phyloP scores from a whole-genome alignment of 331 rosid species.

The Saraca asoca region DNA sequence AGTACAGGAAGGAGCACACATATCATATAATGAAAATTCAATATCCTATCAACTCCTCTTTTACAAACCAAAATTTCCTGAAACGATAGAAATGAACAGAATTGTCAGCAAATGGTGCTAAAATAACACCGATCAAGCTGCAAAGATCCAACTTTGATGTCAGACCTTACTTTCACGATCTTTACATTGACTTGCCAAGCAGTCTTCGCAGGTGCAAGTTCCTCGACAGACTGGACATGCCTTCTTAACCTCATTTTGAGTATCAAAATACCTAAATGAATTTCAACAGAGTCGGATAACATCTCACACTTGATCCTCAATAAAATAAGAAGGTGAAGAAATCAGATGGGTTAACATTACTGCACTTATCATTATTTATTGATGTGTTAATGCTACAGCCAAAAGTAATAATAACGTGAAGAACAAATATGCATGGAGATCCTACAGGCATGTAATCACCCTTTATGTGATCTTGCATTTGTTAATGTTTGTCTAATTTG shows the following conservation, averaged over 20 bases:
- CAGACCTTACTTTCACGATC: slow-evolving; percentile 98
- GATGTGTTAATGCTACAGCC: slow-evolving; percentile 9
- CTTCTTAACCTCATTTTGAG: slow-evolving; percentile 77
- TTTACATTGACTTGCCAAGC: slow-evolving; percentile 62
- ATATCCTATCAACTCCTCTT: slow-evolving; percentile 63
- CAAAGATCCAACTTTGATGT: slow-evolving; percentile 49
- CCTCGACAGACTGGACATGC: slow-evolving; percentile 96
- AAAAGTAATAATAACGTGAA: background rate
- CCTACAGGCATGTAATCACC: background rate
- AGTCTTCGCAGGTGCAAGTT: slow-evolving; percentile 88
- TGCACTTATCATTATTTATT: slow-evolving; percentile 17
- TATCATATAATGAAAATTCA: slow-evolving; percentile 77
- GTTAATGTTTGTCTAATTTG: background rate
- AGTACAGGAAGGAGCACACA: slow-evolving; percentile 88
- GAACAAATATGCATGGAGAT: slow-evolving; percentile 9
- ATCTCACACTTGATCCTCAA: slow-evolving; percentile 26
- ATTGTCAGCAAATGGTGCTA: slow-evolving; percentile 40
- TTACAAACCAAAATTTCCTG: slow-evolving; percentile 71
- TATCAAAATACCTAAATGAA: slow-evolving; percentile 69
- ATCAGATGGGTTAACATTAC: slow-evolving; percentile 26
- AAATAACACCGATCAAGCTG: slow-evolving; percentile 29
- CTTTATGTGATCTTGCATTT: background rate
- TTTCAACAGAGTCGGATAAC: slow-evolving; percentile 33
- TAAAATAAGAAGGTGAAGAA: slow-evolving; percentile 5
- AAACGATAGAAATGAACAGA: slow-evolving; percentile 35